Percentiles rank a stretch among this genome's conserved stretches.
Conservation (phyloP, 805 yeast species). For the Schizosaccharomyces cryophilus region DNA sequence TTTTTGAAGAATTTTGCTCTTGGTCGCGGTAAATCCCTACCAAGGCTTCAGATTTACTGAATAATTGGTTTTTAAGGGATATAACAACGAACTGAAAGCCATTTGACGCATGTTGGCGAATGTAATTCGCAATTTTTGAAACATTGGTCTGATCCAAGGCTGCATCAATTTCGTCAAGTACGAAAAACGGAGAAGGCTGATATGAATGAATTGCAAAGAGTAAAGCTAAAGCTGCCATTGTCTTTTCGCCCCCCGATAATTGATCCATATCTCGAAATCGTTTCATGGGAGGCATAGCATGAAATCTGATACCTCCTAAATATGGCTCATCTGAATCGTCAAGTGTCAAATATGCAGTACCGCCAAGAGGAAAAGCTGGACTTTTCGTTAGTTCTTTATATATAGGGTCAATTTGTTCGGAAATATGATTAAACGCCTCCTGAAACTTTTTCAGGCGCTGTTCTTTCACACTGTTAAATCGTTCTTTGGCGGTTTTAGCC, state of each 20-base stretch:
- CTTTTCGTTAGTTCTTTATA: constrained; percentile 71
- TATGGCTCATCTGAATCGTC: constrained; percentile 80
- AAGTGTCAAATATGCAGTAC: constrained; percentile 69
- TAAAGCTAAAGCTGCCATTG: constrained; percentile 84
- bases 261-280: constrained; percentile 79
- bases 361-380: constrained; percentile 53
- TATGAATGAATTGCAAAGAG: constrained; percentile 73
- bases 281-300: constrained; percentile 91
- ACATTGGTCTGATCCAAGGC: constrained; percentile 84
- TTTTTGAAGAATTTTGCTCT: constrained; percentile 40
- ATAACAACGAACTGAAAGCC: constrained; percentile 79
- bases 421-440: constrained; percentile 52
- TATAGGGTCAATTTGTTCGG: constrained; percentile 43
- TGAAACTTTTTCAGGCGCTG: constrained; percentile 34
- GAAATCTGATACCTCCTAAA: constrained; percentile 57
- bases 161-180: constrained; percentile 93
- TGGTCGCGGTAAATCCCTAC: constrained; percentile 85
- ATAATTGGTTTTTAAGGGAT: constrained; percentile 64
- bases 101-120: constrained; percentile 47
- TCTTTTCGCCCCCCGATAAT: constrained; percentile 88
- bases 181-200: constrained; percentile 88
- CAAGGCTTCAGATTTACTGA: constrained; percentile 68
- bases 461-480: constrained; percentile 34
- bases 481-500: constrained; percentile 29
- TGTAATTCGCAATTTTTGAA: constrained; percentile 63